Evolutionary conservation across 768 basidiomycete species (phyloP).

Genomic region (Tylopilus intermedius): DNA sequence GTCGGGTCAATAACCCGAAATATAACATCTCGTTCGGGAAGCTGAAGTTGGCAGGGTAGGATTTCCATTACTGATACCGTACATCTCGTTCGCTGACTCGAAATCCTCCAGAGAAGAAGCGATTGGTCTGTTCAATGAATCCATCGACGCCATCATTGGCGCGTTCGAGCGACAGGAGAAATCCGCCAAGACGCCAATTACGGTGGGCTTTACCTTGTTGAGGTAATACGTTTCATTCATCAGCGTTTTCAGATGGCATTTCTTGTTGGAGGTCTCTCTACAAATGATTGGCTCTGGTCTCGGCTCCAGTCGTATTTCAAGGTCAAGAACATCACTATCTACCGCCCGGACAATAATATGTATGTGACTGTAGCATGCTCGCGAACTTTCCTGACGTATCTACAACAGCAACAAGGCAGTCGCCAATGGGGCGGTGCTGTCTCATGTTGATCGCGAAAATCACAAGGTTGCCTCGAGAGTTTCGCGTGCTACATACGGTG

Average conservation of each 20-base stretch:
- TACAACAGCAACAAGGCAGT: background rate
- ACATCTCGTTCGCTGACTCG: background rate
- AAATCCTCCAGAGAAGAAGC: background rate
- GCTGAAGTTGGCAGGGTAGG: conserved; percentile 10
- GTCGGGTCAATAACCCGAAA: background rate
- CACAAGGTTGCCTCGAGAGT: background rate
- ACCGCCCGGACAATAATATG: background rate
- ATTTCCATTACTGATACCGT: background rate
- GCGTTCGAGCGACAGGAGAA: background rate
- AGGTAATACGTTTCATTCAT: background rate
- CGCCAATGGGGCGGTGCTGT: background rate
- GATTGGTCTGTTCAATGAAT: background rate
- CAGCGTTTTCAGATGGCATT: background rate
- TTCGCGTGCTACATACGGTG: background rate
- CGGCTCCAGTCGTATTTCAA: background rate
- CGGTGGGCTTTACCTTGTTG: background rate
- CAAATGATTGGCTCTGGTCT: background rate
- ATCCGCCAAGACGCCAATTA: background rate
- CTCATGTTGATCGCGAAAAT: background rate
- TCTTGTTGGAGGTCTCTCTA: background rate
- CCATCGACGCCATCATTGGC: background rate
- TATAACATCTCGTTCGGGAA: conserved; percentile 7
- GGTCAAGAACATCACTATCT: background rate
- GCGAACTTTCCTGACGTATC: background rate
- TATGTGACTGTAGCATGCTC: background rate